These are phyloP conservation scores for Fusarium decemcellulare DNA, from an alignment of 2,329 filamentous ascomycete genomes.

Conservation along the genomic window DNA sequence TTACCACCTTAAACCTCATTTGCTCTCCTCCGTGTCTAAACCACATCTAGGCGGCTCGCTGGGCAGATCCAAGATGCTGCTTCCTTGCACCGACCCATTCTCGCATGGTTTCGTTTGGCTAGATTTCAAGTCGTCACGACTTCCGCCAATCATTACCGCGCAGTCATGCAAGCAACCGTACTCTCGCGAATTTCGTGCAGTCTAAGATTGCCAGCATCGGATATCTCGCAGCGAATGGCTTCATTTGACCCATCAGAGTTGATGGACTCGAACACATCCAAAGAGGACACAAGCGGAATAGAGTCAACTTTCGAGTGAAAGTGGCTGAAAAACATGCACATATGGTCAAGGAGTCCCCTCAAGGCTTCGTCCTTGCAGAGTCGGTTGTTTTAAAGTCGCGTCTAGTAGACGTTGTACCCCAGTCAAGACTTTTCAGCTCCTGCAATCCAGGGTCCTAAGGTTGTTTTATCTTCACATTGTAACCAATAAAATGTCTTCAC, in stretches of 20 bases:
- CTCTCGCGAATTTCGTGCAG: neutral
- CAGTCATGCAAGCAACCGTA: constrained; percentile 4
- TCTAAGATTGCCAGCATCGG: constrained; percentile 1
- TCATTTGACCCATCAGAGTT: neutral
- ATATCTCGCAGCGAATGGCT: neutral
- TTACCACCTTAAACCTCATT: constrained; percentile 3
- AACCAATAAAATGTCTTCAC: constrained; percentile 27
- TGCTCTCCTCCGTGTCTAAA: neutral
- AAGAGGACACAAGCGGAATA: no score
- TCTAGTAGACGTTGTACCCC: constrained; percentile 35
- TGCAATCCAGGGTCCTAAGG: constrained; percentile 20
- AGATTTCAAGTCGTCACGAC: neutral
- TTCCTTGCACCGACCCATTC: constrained; percentile 4
- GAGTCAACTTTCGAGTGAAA: neutral
- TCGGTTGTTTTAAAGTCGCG: constrained; percentile 36
- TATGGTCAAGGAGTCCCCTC: neutral
- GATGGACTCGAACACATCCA: neutral
- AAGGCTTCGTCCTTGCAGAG: constrained; percentile 8
- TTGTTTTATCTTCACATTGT: constrained; percentile 5
- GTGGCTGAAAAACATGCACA: neutral
- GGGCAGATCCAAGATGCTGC: constrained; percentile 5
- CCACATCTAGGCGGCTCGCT: neutral
- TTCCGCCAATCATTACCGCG: neutral
- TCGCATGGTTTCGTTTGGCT: neutral
- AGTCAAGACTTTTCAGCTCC: constrained; percentile 38